Percentiles rank a stretch among this genome's conserved stretches.
These are phyloP conservation scores for Colletotrichum australisinense DNA, from an alignment of 2,329 filamentous ascomycete species.

Conservation along the genomic window DNA sequence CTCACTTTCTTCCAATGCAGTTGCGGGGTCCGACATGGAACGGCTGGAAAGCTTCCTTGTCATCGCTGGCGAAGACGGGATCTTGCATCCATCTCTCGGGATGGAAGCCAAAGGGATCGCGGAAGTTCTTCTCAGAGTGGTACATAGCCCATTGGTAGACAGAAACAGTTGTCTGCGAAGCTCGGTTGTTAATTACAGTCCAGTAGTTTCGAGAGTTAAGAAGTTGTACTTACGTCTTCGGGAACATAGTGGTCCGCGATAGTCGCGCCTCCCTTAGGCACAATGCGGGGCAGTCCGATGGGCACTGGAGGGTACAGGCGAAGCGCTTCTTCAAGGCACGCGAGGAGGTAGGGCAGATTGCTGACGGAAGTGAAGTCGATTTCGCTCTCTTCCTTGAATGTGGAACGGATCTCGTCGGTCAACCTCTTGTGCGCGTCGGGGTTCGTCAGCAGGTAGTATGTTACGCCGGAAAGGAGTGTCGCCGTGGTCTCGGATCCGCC, in stretches of 20 bases:
- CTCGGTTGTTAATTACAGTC: background rate
- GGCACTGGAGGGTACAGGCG: conserved; percentile 50
- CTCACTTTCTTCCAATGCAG: conserved; percentile 62
- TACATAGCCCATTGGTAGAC: conserved; percentile 48
- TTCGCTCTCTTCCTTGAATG: conserved; percentile 48
- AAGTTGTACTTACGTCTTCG: conserved; percentile 40
- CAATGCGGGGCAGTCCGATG: conserved; percentile 42
- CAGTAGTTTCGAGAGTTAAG: fast-evolving
- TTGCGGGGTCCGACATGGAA: conserved; percentile 61
- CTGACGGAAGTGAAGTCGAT: conserved; percentile 47
- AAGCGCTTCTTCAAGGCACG: conserved; percentile 54
- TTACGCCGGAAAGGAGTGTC: conserved; percentile 42
- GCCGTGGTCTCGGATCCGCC: conserved; percentile 50
- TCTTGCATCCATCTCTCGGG: conserved; percentile 47
- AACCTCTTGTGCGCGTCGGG: conserved; percentile 45
- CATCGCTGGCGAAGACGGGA: conserved; percentile 38
- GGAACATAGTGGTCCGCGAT: conserved; percentile 47
- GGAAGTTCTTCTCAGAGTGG: conserved; percentile 46
- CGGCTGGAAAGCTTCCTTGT: conserved; percentile 54
- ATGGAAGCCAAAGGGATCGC: conserved; percentile 45
- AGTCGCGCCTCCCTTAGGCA: conserved; percentile 45
- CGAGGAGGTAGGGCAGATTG: conserved; percentile 50
- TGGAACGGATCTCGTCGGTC: conserved; percentile 49
- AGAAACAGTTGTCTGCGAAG: conserved; percentile 49
- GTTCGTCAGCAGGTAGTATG: conserved; percentile 45